phyloP scores from a whole-genome alignment of 306 rosid genomes.

The Trifolium subterraneum region DNA sequence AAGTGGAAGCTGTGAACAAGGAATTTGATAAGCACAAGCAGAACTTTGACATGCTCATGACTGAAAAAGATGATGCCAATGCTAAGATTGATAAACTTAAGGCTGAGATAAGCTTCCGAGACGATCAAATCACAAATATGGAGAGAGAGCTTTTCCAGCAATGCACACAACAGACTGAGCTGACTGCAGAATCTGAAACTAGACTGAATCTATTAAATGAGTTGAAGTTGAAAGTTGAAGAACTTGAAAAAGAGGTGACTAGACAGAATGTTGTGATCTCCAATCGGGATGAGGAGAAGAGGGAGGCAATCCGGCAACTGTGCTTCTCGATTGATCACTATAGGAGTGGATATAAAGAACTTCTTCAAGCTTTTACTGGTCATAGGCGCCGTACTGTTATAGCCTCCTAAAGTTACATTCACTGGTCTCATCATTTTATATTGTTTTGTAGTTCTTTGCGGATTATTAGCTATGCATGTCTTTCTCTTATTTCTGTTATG shows the following conservation, averaged over 20 bases:
- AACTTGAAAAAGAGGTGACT: constrained; percentile 64
- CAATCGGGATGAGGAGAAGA: constrained; percentile 76
- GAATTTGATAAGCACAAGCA: constrained; percentile 61
- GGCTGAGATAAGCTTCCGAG: constrained; percentile 62
- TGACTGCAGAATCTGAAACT: constrained; percentile 53
- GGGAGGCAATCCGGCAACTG: constrained; percentile 89
- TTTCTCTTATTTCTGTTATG: constrained; percentile 1
- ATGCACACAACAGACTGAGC: constrained; percentile 42
- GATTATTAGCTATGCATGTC: constrained; percentile 28
- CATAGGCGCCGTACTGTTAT: constrained; percentile 57
- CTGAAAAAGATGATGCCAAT: constrained; percentile 62
- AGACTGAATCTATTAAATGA: constrained; percentile 51
- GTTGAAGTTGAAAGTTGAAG: constrained; percentile 59
- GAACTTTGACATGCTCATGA: constrained; percentile 59
- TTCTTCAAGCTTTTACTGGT: constrained; percentile 61
- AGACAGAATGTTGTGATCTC: constrained; percentile 63
- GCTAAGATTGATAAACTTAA: constrained; percentile 52
- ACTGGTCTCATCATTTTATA: not conserved
- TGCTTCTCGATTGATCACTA: constrained; percentile 83
- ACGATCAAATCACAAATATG: constrained; percentile 56
- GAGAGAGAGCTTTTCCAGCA: constrained; percentile 55
- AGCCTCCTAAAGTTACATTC: constrained; percentile 45
- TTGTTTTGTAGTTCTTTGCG: constrained; percentile 2
- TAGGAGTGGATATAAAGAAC: constrained; percentile 76
- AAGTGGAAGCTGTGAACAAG: constrained; percentile 59